Conservation (phyloP, 257 asterid genomes). For the Ajuga chamaepitys region DNA sequence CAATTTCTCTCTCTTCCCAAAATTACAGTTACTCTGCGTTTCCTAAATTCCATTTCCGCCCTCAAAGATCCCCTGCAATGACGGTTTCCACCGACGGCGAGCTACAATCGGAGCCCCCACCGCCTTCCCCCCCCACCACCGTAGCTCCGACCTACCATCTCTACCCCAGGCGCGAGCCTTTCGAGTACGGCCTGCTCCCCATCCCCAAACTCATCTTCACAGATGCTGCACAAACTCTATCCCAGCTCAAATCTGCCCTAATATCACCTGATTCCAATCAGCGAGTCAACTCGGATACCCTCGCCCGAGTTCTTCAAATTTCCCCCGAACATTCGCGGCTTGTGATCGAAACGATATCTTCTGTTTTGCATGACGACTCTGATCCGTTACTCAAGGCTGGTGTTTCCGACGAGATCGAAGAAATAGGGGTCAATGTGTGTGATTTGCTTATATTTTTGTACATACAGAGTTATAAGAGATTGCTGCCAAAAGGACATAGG, state of each 20-base stretch:
- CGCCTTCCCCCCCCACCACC: slow-evolving; percentile 25
- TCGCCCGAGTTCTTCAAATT: slow-evolving; percentile 51
- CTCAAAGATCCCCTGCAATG: slow-evolving; percentile 30
- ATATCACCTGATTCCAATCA: slow-evolving; percentile 35
- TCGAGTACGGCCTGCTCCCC: slow-evolving; percentile 84
- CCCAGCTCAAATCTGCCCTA: slow-evolving; percentile 60
- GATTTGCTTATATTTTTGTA: slow-evolving; percentile 77
- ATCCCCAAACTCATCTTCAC: slow-evolving; percentile 72
- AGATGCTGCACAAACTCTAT: slow-evolving; percentile 61
- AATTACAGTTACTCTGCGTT: not conserved
- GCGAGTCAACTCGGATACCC: slow-evolving; percentile 33
- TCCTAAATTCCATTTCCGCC: slow-evolving; percentile 7
- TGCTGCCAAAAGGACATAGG: slow-evolving; percentile 81
- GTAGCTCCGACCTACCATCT: slow-evolving; percentile 25
- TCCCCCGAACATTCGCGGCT: slow-evolving; percentile 63
- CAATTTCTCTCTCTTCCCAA: not conserved
- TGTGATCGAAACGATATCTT: slow-evolving; percentile 54
- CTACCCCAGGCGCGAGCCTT: slow-evolving; percentile 82
- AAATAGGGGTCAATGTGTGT: slow-evolving; percentile 53
- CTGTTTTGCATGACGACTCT: slow-evolving; percentile 47
- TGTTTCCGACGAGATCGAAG: slow-evolving; percentile 40
- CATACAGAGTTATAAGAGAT: slow-evolving; percentile 73
- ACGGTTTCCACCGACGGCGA: slow-evolving; percentile 27
- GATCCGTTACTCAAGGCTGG: slow-evolving; percentile 52
- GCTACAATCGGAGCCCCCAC: slow-evolving; percentile 19